Evolutionary conservation across 2,329 filamentous ascomycete genomes (phyloP), one percentile per base, ranked within the genome.

Genomic region (Lasiodiplodia sp.): DNA sequence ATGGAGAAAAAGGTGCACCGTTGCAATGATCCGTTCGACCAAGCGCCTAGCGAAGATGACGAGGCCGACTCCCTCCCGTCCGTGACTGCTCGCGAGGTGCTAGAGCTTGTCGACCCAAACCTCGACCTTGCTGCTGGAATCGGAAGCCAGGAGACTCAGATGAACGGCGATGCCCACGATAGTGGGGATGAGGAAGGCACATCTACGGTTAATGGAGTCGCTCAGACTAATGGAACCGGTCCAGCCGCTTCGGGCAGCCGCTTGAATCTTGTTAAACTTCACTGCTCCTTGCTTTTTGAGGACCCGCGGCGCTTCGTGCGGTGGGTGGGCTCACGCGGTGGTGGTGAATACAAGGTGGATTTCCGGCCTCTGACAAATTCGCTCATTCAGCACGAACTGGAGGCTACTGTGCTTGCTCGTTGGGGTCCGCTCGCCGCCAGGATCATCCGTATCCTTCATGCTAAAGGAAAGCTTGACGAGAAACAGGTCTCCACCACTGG

Each of bases 381-480:
- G 63, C 82, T 98, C 40, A 89, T 91, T 55, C 90, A 94, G 74
- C 82, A 87, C 6, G 93, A 97, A 77, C 83, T 98, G 37, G 93
- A 97, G 78, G 89, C 90, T 16, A 90, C 94, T 52, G 91, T 98
- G 68, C 88, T 91, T 71, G 88, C 93, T 4, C 66, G 70, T 10
- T 67, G 58, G 65, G 94, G 93, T 8, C 87, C 88, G 8, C 85
- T 91, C 57, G 93, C 93, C 0, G 86, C 95, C 21, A 92, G 95
- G 10, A 84, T 99, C n/a, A 87, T 94, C 23, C 91, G 93, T 23
- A 93, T 98, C 67, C 86, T 99, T 23, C 87, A 91, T 49, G 90
- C 92, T 69, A 93, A 94, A 76, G 96, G 96, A 66, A 97, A 96
- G 76, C 85, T 98, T n/a, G 95, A 98, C 72, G 96, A 99, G 79